Evolutionary conservation across 345 rosid species (phyloP).

Genomic region (Xanthoceras sorbifolium): DNA sequence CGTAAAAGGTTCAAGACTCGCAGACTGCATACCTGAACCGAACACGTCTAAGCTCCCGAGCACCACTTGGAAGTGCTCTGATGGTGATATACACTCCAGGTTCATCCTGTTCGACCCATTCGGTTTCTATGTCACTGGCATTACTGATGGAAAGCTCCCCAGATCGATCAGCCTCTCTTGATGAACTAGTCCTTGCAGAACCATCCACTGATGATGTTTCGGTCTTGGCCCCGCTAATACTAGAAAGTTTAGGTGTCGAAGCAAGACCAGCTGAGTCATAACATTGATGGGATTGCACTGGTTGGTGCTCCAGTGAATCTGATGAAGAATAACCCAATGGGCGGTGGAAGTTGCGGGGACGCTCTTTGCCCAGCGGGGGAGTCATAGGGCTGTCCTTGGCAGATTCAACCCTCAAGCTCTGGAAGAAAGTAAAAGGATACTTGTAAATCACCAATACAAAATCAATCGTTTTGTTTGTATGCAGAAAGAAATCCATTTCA

Average conservation of each 20-base stretch:
- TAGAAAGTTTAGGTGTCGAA: conserved; percentile 69
- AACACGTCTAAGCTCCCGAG: conserved; percentile 90
- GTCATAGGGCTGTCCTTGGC: conserved; percentile 69
- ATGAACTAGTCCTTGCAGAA: conserved; percentile 70
- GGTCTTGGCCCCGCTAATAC: conserved; percentile 69
- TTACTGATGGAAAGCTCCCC: conserved; percentile 83
- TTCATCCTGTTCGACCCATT: conserved; percentile 98
- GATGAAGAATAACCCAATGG: conserved; percentile 60
- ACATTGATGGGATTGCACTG: conserved; percentile 42
- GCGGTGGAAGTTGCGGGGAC: conserved; percentile 42
- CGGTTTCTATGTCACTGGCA: conserved; percentile 88
- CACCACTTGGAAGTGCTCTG: conserved; percentile 72
- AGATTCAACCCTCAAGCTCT: conserved; percentile 64
- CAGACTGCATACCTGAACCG: conserved; percentile 73
- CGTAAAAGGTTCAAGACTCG: background rate
- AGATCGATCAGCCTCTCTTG: conserved; percentile 73
- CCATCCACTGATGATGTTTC: conserved; percentile 76
- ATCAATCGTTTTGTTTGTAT: background rate
- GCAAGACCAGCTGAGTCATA: conserved; percentile 58
- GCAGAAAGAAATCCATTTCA: conserved; percentile 7
- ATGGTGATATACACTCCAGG: conserved; percentile 93
- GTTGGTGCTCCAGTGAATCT: conserved; percentile 62
- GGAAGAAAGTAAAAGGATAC: conserved; percentile 6
- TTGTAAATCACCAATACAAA: conserved; percentile 2
- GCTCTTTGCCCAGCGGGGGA: conserved; percentile 77